Evolutionary conservation across 176 grass and related monocot species (phyloP), one percentile per base, ranked within the genome.

Genomic region (Typha latifolia): DNA sequence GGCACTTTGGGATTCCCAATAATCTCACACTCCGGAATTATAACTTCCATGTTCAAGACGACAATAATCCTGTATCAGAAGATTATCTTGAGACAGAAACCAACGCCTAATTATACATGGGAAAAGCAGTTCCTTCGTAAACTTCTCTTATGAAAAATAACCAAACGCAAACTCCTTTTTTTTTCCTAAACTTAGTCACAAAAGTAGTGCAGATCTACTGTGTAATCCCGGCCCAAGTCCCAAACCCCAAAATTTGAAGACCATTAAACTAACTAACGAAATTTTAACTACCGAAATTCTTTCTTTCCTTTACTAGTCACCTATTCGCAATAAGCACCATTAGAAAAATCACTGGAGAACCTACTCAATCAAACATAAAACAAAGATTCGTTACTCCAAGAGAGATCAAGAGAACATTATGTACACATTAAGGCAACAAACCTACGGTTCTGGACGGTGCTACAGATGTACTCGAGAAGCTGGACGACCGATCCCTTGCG

Each of bases 11-110:
- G 81, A 74, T 83, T 87, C 21, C 80, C 94, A 74, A 84, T 84
- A 52, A 84, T 84, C 27, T 82, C 80, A 67, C 81, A 75, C 50
- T 92, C 72, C 49, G 61, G 26, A 52, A 81, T 27, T 79, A 97
- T 66, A 68, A 86, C 79, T 63, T 80, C 77, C 85, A 97, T 55
- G 76, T 97, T 89, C 61, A 92, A 76, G 69, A 97, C 72, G 24
- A 97, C 70, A 13, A 87, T 76, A 68, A 89, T 67, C 81, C 94
- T 97, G 79, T 64, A 53, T 63, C 48, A 82, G 81, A 48, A 68
- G 62, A 79, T 63, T 49, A 22, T 75, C 34, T 2, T 20, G 13
- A 65, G 56, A 62, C 62, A 73, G 69, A 37, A 47, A 29, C 12
- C 12, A 3, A 22, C 49, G 48, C n/a, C 1, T 23, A 20, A 50